Evolutionary conservation across 306 rosid genomes (phyloP).

Genomic region (Vachellia pachyceras): DNA sequence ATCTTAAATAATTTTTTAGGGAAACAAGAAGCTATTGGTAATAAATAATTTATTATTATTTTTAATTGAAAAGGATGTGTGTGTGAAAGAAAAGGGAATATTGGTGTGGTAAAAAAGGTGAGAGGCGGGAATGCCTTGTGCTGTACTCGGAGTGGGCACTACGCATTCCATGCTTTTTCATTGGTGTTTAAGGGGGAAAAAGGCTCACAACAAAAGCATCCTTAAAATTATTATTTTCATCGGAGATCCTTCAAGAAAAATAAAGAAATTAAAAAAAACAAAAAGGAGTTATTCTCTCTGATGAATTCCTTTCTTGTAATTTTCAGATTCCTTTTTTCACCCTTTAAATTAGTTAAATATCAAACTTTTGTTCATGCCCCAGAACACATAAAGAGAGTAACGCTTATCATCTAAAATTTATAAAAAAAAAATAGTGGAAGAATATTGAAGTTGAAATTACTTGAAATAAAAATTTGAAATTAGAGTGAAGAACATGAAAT

Average conservation of each 20-base stretch:
- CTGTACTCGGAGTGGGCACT: slow-evolving; percentile 55
- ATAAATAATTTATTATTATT: background rate
- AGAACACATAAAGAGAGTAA: background rate
- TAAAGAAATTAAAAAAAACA: background rate
- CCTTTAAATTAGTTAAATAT: background rate
- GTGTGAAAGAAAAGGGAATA: background rate
- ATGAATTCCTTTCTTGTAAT: slow-evolving; percentile 7
- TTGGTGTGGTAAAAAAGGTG: slow-evolving; percentile 23
- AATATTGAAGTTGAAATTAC: too few species aligned
- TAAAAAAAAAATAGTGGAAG: too few species aligned
- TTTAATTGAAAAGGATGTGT: background rate
- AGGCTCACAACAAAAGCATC: slow-evolving; percentile 15
- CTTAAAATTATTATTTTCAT: slow-evolving; percentile 4
- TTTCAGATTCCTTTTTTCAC: slow-evolving; percentile 3
- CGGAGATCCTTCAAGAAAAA: background rate
- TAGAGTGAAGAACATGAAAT: too few species aligned
- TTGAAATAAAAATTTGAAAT: too few species aligned
- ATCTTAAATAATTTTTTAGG: background rate
- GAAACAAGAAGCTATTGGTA: background rate
- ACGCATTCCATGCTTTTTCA: slow-evolving; percentile 57
- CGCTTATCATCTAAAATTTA: background rate
- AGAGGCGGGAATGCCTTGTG: slow-evolving; percentile 33
- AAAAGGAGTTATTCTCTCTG: slow-evolving; percentile 22
- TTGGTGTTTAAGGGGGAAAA: background rate
- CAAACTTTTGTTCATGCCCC: background rate